Percentiles rank a stretch among this genome's conserved stretches.
These are phyloP conservation scores for Buxus sempervirens DNA, from an alignment of 164 flowering plant genomes.

Conservation along the genomic window DNA sequence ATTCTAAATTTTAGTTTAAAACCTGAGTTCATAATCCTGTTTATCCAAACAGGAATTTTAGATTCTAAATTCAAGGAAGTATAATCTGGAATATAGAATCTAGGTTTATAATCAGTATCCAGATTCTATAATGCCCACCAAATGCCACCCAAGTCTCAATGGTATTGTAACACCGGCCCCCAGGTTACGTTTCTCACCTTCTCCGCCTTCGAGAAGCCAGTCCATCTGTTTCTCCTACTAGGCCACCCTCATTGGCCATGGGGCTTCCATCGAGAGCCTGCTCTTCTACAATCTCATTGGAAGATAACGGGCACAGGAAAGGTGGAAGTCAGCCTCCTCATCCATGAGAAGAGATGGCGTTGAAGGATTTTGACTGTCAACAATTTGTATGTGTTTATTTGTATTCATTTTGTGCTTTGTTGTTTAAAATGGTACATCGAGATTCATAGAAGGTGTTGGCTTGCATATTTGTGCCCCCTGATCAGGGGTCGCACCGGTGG, in stretches of 20 bases:
- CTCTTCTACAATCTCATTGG: constrained; percentile 51
- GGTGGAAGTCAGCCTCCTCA: constrained; percentile 42
- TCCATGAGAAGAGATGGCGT: constrained; percentile 49
- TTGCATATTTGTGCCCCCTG: too few relatives aligned
- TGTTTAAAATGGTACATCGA: constrained; percentile 27
- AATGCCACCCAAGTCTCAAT: constrained; percentile 84
- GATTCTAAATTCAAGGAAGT: too few relatives aligned
- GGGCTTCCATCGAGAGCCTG: constrained; percentile 54
- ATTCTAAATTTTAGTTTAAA: too few relatives aligned
- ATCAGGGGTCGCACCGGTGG: too few relatives aligned
- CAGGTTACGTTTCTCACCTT: constrained; percentile 51
- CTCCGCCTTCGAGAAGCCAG: constrained; percentile 47
- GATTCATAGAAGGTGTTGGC: too few relatives aligned
- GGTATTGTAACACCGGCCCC: constrained; percentile 46
- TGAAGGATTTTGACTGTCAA: constrained; percentile 74
- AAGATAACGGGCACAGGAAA: constrained; percentile 51
- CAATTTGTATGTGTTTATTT: constrained; percentile 23
- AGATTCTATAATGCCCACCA: too few relatives aligned
- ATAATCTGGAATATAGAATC: too few relatives aligned
- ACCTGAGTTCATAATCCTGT: too few relatives aligned
- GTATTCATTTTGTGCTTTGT: background rate
- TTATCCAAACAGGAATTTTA: too few relatives aligned
- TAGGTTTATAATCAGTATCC: too few relatives aligned
- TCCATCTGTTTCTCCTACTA: constrained; percentile 45
- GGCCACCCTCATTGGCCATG: constrained; percentile 26